These are phyloP conservation scores for Aspergillus saccharolyticus DNA, from an alignment of 495 filamentous ascomycete species.

Conservation along the genomic window DNA sequence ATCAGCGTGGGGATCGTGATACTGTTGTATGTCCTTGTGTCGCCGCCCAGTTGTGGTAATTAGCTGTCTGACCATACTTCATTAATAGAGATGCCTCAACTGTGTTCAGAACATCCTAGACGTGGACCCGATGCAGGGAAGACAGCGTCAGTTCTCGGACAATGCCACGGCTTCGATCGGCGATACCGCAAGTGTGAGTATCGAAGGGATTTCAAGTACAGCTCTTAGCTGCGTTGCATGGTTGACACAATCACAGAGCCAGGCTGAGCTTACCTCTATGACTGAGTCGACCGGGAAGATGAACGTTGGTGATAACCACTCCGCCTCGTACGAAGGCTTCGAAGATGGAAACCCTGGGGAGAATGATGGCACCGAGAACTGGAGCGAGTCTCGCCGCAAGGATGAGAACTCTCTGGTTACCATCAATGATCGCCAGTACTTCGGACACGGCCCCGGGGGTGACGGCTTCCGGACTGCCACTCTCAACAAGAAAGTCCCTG, in stretches of 20 bases:
- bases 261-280: slow-evolving; percentile 2
- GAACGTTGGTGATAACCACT: background rate
- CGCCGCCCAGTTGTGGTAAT: background rate
- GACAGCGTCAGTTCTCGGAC: slow-evolving; percentile 13
- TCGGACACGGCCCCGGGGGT: background rate
- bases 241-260: slow-evolving; percentile 6
- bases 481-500: background rate
- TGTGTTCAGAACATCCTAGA: slow-evolving; percentile 43
- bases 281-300: slow-evolving; percentile 2
- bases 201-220: background rate
- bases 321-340: background rate
- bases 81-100: slow-evolving; percentile 46
- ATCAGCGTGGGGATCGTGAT: slow-evolving; percentile 44
- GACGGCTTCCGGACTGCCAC: background rate
- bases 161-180: slow-evolving; percentile 10
- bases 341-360: slow-evolving; percentile 3
- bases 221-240: background rate
- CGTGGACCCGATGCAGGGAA: slow-evolving; percentile 18
- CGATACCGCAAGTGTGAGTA: background rate
- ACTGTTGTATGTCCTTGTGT: slow-evolving; percentile 38
- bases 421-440: background rate
- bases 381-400: slow-evolving; percentile 3
- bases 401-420: background rate
- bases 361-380: slow-evolving; percentile 9
- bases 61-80: slow-evolving; percentile 1